phyloP scores from a whole-genome alignment of 768 basidiomycete species.

The Neoboletus subvelutipes region DNA sequence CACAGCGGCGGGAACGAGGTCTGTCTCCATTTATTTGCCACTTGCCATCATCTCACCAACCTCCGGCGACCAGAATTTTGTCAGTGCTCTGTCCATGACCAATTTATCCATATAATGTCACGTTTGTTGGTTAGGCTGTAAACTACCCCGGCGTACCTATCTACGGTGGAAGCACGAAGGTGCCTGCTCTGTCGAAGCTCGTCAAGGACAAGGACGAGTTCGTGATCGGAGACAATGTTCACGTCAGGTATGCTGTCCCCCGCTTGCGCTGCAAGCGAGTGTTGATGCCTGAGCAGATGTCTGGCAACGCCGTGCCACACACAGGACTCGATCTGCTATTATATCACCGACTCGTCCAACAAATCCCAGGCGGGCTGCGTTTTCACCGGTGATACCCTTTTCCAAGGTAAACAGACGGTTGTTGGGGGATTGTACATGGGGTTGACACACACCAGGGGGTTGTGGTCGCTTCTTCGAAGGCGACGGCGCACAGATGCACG shows the following conservation, averaged over 20 bases:
- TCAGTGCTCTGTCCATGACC: slow-evolving; percentile 18
- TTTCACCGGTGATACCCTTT: slow-evolving; percentile 95
- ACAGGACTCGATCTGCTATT: slow-evolving; percentile 93
- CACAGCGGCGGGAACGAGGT: slow-evolving; percentile 89
- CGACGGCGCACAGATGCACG: slow-evolving; percentile 74
- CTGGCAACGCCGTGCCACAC: slow-evolving; percentile 93
- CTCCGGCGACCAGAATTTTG: slow-evolving; percentile 27
- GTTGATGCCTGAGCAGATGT: slow-evolving; percentile 47
- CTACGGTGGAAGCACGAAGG: slow-evolving; percentile 79
- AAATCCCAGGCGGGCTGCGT: slow-evolving; percentile 65
- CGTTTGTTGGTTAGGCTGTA: slow-evolving; percentile 38
- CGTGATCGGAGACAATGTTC: slow-evolving; percentile 62
- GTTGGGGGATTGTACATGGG: neutral
- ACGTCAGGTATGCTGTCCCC: slow-evolving; percentile 49
- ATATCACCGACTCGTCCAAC: slow-evolving; percentile 54
- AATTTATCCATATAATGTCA: neutral
- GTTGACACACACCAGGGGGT: slow-evolving; percentile 49
- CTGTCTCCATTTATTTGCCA: slow-evolving; percentile 9
- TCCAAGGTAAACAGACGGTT: slow-evolving; percentile 40
- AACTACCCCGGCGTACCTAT: slow-evolving; percentile 47
- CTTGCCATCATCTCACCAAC: slow-evolving; percentile 12
- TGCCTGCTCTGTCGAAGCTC: slow-evolving; percentile 63
- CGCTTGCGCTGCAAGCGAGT: neutral
- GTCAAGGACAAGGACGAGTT: slow-evolving; percentile 85
- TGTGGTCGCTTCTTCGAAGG: slow-evolving; percentile 97